Percentiles rank a stretch among this genome's conserved stretches.
Conservation (phyloP, 306 rosid species). For the Citrullus mucosospermus region DNA sequence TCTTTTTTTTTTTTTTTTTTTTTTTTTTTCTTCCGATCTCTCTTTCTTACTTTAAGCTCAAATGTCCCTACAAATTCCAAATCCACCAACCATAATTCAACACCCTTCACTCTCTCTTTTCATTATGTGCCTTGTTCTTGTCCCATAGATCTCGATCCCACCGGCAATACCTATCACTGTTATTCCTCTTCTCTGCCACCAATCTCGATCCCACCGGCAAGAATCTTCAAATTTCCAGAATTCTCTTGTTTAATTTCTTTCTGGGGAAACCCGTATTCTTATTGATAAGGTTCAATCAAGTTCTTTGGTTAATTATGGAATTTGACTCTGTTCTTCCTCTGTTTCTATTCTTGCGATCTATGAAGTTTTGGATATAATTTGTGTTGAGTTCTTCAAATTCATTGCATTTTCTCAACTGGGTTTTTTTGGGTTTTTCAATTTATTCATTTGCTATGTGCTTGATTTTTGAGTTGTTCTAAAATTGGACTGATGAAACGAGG, state of each 20-base stretch:
- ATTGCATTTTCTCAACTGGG: slow-evolving; percentile 35
- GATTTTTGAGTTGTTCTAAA: neutral
- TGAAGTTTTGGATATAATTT: neutral
- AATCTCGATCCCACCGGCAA: slow-evolving; percentile 26
- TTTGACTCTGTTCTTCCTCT: neutral
- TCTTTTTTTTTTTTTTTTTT: no score
- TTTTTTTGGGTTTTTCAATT: slow-evolving; percentile 30
- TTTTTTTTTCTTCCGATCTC: neutral
- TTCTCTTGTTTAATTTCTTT: neutral
- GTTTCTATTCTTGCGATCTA: neutral
- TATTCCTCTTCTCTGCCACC: slow-evolving; percentile 12
- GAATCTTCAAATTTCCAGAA: neutral
- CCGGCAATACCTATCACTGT: slow-evolving; percentile 14
- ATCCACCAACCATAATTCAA: slow-evolving; percentile 63
- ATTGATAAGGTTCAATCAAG: neutral
- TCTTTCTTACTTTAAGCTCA: neutral
- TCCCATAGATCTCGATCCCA: slow-evolving; percentile 39
- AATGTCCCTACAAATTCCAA: slow-evolving; percentile 23
- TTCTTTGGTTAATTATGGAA: neutral
- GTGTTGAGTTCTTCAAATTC: slow-evolving; percentile 19
- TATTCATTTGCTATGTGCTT: neutral
- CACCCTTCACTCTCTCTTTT: slow-evolving; percentile 25
- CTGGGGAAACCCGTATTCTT: neutral
- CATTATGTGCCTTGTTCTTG: slow-evolving; percentile 10
- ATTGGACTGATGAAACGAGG: slow-evolving; percentile 1